phyloP scores from a whole-genome alignment of 371 early-diverging fungal genomes.

The Saksenaea vasiformis region DNA sequence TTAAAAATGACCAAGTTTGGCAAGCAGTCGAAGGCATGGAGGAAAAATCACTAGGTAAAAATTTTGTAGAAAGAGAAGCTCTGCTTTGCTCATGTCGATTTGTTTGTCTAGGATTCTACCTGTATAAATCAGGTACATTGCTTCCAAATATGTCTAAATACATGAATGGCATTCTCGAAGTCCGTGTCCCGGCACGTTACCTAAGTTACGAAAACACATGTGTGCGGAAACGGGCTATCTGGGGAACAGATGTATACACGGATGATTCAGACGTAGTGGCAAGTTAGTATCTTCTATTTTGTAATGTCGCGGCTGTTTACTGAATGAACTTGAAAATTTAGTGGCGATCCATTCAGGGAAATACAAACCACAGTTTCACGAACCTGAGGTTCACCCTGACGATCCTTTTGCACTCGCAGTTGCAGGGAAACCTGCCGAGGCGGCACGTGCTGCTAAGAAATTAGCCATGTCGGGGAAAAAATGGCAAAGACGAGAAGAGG shows the following conservation, averaged over 20 bases:
- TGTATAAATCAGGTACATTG: conserved; percentile 50
- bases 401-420: conserved; percentile 33
- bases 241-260: conserved; percentile 89
- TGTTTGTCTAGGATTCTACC: conserved; percentile 40
- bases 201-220: conserved; percentile 56
- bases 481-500: conserved; percentile 3
- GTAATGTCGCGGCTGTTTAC: background rate
- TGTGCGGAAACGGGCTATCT: conserved; percentile 66
- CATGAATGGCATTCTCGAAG: conserved; percentile 57
- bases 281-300: conserved; percentile 42
- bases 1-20: conserved; percentile 56
- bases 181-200: conserved; percentile 57
- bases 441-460: conserved; percentile 20
- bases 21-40: conserved; percentile 37
- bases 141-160: conserved; percentile 53
- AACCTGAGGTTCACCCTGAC: conserved; percentile 28
- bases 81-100: background rate
- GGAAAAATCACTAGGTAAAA: conserved; percentile 45
- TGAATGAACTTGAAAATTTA: conserved; percentile 4
- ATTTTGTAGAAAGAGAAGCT: background rate
- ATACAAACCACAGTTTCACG: conserved; percentile 26
- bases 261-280: conserved; percentile 89
- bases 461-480: conserved; percentile 22
- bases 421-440: conserved; percentile 28
- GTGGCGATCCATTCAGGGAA: conserved; percentile 51